Conservation (phyloP, 2,329 filamentous ascomycete genomes). For the Eurotiales sp. region DNA sequence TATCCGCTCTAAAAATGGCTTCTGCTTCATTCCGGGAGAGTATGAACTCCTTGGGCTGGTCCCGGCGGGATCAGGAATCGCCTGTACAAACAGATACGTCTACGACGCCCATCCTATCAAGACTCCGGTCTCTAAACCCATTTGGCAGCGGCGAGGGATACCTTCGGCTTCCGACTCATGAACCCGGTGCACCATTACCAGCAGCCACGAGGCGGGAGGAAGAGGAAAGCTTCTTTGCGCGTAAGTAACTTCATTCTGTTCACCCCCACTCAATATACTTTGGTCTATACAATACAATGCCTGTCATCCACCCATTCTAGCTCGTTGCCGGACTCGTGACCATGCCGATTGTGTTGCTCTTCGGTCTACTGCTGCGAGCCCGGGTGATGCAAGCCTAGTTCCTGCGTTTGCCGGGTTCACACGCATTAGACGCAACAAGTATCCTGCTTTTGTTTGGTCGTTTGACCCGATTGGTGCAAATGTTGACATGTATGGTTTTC, state of each 20-base stretch:
- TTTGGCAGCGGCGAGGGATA: constrained; percentile 77
- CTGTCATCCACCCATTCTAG: neutral
- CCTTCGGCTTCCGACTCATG: constrained; percentile 82
- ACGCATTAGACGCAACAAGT: constrained; percentile 18
- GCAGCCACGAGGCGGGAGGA: constrained; percentile 82
- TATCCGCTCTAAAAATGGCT: constrained; percentile 58
- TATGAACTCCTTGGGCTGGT: constrained; percentile 93
- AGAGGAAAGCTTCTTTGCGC: constrained; percentile 89
- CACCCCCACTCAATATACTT: neutral
- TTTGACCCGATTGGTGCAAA: neutral
- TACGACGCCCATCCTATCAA: constrained; percentile 68
- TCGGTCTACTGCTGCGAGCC: constrained; percentile 18
- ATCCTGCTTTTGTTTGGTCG: too few species aligned
- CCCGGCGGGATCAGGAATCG: constrained; percentile 72
- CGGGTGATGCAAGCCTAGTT: constrained; percentile 34
- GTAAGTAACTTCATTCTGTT: constrained; percentile 60
- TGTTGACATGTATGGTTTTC: constrained; percentile 19
- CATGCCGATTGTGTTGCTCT: constrained; percentile 12
- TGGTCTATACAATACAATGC: neutral
- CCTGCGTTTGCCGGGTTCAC: constrained; percentile 35
- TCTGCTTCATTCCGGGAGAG: constrained; percentile 88
- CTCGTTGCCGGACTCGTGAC: constrained; percentile 21
- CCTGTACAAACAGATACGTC: constrained; percentile 66
- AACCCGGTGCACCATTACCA: constrained; percentile 81
- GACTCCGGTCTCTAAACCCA: constrained; percentile 80